Conservation (phyloP, 2,329 filamentous ascomycete species). For the Botrytis porri region DNA sequence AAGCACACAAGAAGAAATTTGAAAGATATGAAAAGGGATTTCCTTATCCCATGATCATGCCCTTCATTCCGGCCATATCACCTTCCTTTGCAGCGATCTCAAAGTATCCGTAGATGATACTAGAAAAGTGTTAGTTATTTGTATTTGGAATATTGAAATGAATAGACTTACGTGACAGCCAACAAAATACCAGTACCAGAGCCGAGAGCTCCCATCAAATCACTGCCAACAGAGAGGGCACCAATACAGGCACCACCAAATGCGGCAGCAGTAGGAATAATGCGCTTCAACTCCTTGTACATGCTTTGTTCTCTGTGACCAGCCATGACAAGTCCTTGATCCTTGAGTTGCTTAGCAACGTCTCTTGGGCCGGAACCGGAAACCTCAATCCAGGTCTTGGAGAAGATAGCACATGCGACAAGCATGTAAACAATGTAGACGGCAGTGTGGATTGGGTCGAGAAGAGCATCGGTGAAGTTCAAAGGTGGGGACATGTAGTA, state of each 20-base stretch:
- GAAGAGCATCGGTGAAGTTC: constrained; percentile 94
- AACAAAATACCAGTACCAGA: constrained; percentile 97
- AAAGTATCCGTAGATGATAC: constrained; percentile 99
- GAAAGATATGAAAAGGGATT: constrained; percentile 23
- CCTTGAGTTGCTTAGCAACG: constrained; percentile 99
- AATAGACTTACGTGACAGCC: constrained; percentile 84
- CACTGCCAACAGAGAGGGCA: constrained; percentile 90
- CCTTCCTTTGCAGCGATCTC: constrained; percentile 99
- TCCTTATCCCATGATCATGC: constrained; percentile 66
- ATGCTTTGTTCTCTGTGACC: constrained; percentile 99
- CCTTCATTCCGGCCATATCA: constrained; percentile 80
- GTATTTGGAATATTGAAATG: not conserved
- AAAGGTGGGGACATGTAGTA: constrained; percentile 99
- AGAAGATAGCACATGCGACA: constrained; percentile 94
- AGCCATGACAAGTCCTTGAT: constrained; percentile 98
- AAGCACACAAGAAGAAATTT: constrained; percentile 30
- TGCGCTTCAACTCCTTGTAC: constrained; percentile 99
- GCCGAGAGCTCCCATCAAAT: constrained; percentile 92
- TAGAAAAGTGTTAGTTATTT: constrained; percentile 46
- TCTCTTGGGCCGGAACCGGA: constrained; percentile 96
- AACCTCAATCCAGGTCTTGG: constrained; percentile 99
- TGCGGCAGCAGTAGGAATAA: constrained; percentile 95
- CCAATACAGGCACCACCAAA: constrained; percentile 99
- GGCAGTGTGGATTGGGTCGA: constrained; percentile 94
- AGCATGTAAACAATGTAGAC: constrained; percentile 98